Conservation (phyloP, 768 basidiomycete species). For the Boletus reticulatus region DNA sequence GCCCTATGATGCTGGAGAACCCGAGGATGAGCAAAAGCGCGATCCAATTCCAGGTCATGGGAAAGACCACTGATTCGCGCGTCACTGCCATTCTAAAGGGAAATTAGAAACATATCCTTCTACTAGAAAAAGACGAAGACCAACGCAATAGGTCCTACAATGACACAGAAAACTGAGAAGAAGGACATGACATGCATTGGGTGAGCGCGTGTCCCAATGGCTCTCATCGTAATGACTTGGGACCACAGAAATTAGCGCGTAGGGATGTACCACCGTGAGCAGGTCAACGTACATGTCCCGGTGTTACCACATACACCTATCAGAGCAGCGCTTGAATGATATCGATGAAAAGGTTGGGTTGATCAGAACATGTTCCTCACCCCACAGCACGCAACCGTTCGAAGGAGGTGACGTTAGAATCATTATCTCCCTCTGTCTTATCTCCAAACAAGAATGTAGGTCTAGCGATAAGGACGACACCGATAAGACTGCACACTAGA, state of each 20-base stretch:
- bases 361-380: conserved; percentile 27
- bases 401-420: conserved; percentile 11
- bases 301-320: conserved; percentile 65
- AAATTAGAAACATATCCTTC: background rate
- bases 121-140: background rate
- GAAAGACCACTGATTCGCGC: conserved; percentile 11
- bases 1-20: conserved; percentile 12
- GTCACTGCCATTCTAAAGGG: conserved; percentile 10
- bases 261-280: background rate
- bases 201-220: conserved; percentile 75
- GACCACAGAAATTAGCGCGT: background rate
- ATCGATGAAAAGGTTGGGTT: background rate
- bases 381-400: conserved; percentile 60
- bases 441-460: conserved; percentile 71
- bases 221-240: conserved; percentile 52
- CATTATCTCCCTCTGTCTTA: background rate
- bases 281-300: conserved; percentile 59
- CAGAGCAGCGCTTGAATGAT: conserved; percentile 49
- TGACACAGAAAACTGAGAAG: conserved; percentile 58
- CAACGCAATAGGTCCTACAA: conserved; percentile 13
- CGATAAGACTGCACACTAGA: conserved; percentile 62
- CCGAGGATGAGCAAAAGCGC: conserved; percentile 14
- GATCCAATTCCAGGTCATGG: conserved; percentile 18
- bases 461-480: conserved; percentile 79
- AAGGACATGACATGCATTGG: conserved; percentile 69